Percentiles rank a stretch among this genome's conserved stretches.
phyloP scores from a whole-genome alignment of 352 stramenopile species.

The Globisporangium canariense region DNA sequence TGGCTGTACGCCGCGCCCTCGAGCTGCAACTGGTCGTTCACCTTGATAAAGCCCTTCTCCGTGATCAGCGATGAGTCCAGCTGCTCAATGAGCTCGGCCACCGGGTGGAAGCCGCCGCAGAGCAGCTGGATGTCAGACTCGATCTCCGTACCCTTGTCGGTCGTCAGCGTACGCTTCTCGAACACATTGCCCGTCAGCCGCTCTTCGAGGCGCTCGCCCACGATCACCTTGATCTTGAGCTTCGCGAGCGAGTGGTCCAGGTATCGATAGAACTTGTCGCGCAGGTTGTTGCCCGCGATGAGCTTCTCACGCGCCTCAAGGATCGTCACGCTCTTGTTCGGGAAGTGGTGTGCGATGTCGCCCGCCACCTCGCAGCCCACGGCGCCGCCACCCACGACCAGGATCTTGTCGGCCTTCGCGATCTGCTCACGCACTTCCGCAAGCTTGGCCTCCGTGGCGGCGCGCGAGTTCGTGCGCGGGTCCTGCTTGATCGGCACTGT shows the following conservation, averaged over 20 bases:
- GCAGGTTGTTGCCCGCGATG: conserved; percentile 29
- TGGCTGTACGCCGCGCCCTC: conserved; percentile 38
- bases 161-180: conserved; percentile 32
- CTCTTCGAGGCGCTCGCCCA: conserved; percentile 46
- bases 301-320: conserved; percentile 32
- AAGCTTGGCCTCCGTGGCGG: conserved; percentile 25
- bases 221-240: conserved; percentile 48
- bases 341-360: conserved; percentile 41
- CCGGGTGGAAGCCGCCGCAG: conserved; percentile 31
- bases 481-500: conserved; percentile 53
- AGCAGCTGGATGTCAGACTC: conserved; percentile 49
- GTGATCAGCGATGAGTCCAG: conserved; percentile 38
- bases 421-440: conserved; percentile 30
- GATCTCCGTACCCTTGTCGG: conserved; percentile 43
- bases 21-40: conserved; percentile 52
- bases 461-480: conserved; percentile 15
- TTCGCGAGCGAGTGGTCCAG: conserved; percentile 30
- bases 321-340: conserved; percentile 51
- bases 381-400: conserved; percentile 49
- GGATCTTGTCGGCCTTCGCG: conserved; percentile 34
- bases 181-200: conserved; percentile 32
- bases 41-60: conserved; percentile 40
- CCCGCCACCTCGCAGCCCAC: conserved; percentile 57
- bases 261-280: conserved; percentile 41
- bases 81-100: conserved; percentile 20